A percentile compares a stretch with the other conserved stretches of the same genome.
Conservation (phyloP, 306 rosid genomes). For the Cicer chorassanicum region DNA sequence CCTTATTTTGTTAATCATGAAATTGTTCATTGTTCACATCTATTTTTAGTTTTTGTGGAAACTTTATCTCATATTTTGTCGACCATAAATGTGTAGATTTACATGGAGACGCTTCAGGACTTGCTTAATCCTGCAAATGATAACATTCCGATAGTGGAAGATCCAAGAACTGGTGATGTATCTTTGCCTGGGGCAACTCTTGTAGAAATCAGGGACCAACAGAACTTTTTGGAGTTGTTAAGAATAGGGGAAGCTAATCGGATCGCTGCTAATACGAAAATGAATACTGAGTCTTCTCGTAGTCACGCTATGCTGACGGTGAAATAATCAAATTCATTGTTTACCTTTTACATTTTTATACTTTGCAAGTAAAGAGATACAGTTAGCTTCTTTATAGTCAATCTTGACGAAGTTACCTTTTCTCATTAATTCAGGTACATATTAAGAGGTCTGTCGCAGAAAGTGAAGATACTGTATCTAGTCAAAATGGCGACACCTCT, state of each 20-base stretch:
- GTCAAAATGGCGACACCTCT: constrained; percentile 74
- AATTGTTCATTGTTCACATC: constrained; percentile 34
- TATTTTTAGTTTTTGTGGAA: constrained; percentile 34
- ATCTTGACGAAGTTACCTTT: constrained; percentile 48
- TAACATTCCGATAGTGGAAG: constrained; percentile 90
- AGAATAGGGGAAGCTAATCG: constrained; percentile 92
- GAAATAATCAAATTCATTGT: constrained; percentile 48
- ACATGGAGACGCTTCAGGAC: constrained; percentile 94
- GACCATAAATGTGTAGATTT: constrained; percentile 65
- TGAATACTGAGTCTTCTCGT: constrained; percentile 95
- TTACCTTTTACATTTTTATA: constrained; percentile 29
- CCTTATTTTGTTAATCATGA: constrained; percentile 40
- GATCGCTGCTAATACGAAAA: constrained; percentile 88
- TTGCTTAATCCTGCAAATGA: constrained; percentile 89
- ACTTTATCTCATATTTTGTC: constrained; percentile 36
- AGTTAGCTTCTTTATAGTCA: constrained; percentile 32
- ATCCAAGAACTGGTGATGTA: constrained; percentile 91
- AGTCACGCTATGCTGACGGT: constrained; percentile 97
- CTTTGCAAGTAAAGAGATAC: constrained; percentile 29
- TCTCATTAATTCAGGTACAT: constrained; percentile 72
- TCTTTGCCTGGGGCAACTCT: constrained; percentile 84
- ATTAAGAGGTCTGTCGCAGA: constrained; percentile 79
- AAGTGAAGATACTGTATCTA: constrained; percentile 61
- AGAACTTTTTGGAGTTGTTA: constrained; percentile 74
- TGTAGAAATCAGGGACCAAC: constrained; percentile 84